Evolutionary conservation across 768 basidiomycete species (phyloP).

Genomic region (Dentipellis fragilis): DNA sequence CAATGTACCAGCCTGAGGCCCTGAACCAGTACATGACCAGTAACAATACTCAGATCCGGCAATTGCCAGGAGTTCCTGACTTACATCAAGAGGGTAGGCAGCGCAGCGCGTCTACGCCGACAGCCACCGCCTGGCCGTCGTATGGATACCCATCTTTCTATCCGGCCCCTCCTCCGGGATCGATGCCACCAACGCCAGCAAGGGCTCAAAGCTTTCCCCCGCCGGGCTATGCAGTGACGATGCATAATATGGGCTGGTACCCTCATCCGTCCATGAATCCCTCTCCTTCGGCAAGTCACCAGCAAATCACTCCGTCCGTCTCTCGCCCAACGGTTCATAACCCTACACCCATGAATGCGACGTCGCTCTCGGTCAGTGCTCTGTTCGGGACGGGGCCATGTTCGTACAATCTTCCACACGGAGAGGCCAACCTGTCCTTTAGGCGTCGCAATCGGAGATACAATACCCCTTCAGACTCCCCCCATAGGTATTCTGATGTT

Average conservation of each 20-base stretch:
- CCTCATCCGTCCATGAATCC: background rate
- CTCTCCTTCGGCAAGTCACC: background rate
- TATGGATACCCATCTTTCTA: background rate
- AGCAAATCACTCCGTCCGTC: background rate
- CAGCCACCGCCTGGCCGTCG: background rate
- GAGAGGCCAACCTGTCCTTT: background rate
- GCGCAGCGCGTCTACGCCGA: constrained; percentile 5
- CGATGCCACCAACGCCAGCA: background rate
- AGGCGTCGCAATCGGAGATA: background rate
- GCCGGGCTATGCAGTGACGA: background rate
- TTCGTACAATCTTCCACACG: background rate
- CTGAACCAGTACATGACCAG: constrained; percentile 57
- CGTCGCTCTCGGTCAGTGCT: background rate
- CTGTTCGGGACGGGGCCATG: background rate
- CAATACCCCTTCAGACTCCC: background rate
- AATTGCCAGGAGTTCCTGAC: background rate
- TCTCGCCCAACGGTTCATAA: background rate
- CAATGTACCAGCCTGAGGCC: constrained; percentile 57
- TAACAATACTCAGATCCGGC: constrained; percentile 17
- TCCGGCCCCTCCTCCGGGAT: background rate
- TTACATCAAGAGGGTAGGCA: constrained; percentile 11
- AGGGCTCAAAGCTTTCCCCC: background rate
- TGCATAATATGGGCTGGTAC: background rate
- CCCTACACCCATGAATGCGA: background rate
- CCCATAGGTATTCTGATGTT: background rate